Percentiles rank a stretch among this genome's conserved stretches.
Conservation (phyloP, 108 stramenopile genomes). For the Conticribra guillardii region DNA sequence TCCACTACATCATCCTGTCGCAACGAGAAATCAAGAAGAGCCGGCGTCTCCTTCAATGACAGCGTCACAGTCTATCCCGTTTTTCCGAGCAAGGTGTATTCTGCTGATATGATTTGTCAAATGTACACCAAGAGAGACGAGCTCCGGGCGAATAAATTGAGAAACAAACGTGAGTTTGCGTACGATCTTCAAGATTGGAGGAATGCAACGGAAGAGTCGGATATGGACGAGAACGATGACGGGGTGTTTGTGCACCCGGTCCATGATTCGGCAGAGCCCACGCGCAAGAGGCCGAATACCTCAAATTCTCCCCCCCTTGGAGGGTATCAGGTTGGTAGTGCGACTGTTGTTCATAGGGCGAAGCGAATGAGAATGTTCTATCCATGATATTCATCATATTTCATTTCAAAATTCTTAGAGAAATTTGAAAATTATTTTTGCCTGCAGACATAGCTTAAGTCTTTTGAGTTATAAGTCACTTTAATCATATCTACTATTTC, state of each 20-base stretch:
- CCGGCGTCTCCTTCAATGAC: slow-evolving; percentile 39
- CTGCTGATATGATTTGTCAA: slow-evolving; percentile 17
- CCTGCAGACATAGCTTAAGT: no score
- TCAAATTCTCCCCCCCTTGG: slow-evolving; percentile 7
- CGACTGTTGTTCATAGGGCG: slow-evolving; percentile 25
- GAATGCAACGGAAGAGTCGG: slow-evolving; percentile 48
- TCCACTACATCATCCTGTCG: neutral
- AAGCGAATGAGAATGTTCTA: slow-evolving; percentile 56
- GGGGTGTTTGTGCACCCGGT: slow-evolving; percentile 52
- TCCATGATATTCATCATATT: no score
- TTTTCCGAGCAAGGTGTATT: slow-evolving; percentile 27
- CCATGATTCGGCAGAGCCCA: slow-evolving; percentile 17
- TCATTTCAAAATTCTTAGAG: no score
- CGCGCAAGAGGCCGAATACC: slow-evolving; percentile 11
- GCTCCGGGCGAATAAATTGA: slow-evolving; percentile 38
- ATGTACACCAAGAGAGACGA: slow-evolving; percentile 47
- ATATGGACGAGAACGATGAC: slow-evolving; percentile 35
- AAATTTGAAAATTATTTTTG: no score
- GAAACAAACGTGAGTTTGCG: slow-evolving; percentile 52
- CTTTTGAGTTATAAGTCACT: no score
- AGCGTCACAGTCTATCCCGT: slow-evolving; percentile 43
- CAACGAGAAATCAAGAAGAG: neutral
- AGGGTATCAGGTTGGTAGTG: slow-evolving; percentile 1
- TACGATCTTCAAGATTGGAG: slow-evolving; percentile 51
- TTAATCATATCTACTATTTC: no score